A percentile compares a stretch with the other conserved stretches of the same genome.
Conservation (phyloP, 2,329 filamentous ascomycete genomes). For the Lasiodiplodia gonubiensis region DNA sequence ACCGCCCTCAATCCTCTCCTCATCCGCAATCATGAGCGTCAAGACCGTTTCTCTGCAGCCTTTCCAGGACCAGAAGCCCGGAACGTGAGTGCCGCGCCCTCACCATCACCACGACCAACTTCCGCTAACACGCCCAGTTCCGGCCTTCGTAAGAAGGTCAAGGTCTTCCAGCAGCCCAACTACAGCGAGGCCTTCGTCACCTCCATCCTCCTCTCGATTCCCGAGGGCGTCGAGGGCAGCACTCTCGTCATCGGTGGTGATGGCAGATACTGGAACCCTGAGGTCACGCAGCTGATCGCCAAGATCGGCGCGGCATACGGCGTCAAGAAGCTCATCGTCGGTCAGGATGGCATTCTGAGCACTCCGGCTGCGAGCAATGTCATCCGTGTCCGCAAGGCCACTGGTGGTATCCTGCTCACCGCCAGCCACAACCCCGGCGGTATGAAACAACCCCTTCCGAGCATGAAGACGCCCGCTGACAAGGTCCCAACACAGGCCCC, state of each 20-base stretch:
- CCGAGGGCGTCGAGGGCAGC: conserved; percentile 84
- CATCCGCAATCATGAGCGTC: conserved; percentile 61
- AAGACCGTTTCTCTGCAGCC: conserved; percentile 82
- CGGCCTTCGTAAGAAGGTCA: conserved; percentile 98
- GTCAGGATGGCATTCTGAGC: conserved; percentile 93
- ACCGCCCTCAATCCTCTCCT: conserved; percentile 2
- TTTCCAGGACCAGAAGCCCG: conserved; percentile 96
- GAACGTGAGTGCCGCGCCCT: conserved; percentile 75
- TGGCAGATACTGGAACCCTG: conserved; percentile 95
- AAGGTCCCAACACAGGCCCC: conserved; percentile 67
- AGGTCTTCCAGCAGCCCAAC: conserved; percentile 91
- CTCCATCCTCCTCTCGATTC: conserved; percentile 93
- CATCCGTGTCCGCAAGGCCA: conserved; percentile 92
- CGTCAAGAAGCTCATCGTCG: conserved; percentile 97
- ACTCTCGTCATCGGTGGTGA: conserved; percentile 97
- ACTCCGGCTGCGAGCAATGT: conserved; percentile 95
- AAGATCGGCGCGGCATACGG: conserved; percentile 97
- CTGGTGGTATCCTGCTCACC: conserved; percentile 93
- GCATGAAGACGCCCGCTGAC: neutral
- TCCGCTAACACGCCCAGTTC: conserved; percentile 64
- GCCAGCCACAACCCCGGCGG: conserved; percentile 98
- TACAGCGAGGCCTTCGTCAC: conserved; percentile 97
- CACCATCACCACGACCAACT: conserved; percentile 33
- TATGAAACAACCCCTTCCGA: conserved; percentile 53
- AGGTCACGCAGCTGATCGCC: conserved; percentile 94